These are phyloP conservation scores for Solanum stenotomum DNA, from an alignment of 257 asterid genomes.

Conservation along the genomic window DNA sequence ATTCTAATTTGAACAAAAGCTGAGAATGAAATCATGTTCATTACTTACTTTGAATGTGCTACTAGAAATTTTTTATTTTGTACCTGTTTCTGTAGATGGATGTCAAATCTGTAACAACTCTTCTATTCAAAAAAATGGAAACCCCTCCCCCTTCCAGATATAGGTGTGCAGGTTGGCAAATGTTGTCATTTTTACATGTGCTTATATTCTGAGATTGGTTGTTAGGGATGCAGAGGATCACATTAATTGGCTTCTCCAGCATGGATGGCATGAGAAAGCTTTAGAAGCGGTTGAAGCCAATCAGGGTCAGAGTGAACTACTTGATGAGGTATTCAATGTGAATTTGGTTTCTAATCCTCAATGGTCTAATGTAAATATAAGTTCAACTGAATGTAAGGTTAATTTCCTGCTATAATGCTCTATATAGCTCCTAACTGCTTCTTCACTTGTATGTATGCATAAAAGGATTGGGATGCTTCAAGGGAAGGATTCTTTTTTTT, in stretches of 20 bases:
- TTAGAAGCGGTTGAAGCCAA: conserved; percentile 98
- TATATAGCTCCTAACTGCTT: neutral
- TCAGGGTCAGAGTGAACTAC: conserved; percentile 88
- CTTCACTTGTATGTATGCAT: neutral
- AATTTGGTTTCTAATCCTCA: neutral
- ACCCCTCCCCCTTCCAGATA: neutral
- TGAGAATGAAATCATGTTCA: neutral
- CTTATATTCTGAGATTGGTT: conserved; percentile 13
- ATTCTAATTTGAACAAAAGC: neutral
- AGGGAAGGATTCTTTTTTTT: neutral
- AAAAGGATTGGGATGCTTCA: neutral
- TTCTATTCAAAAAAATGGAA: neutral
- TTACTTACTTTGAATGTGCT: neutral
- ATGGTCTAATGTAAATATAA: neutral
- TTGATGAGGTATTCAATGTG: conserved; percentile 65
- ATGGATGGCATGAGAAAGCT: conserved; percentile 92
- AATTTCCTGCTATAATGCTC: neutral
- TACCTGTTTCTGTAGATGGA: neutral
- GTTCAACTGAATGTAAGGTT: neutral
- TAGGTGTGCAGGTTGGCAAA: neutral
- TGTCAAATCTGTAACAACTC: neutral
- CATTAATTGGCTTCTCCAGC: conserved; percentile 97
- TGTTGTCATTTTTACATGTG: neutral
- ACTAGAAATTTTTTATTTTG: neutral
- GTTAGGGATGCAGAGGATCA: conserved; percentile 98